A percentile compares a stretch with the other conserved stretches of the same genome.
These are phyloP conservation scores for Bidens hawaiensis DNA, from an alignment of 140 eudicot species.

Conservation along the genomic window DNA sequence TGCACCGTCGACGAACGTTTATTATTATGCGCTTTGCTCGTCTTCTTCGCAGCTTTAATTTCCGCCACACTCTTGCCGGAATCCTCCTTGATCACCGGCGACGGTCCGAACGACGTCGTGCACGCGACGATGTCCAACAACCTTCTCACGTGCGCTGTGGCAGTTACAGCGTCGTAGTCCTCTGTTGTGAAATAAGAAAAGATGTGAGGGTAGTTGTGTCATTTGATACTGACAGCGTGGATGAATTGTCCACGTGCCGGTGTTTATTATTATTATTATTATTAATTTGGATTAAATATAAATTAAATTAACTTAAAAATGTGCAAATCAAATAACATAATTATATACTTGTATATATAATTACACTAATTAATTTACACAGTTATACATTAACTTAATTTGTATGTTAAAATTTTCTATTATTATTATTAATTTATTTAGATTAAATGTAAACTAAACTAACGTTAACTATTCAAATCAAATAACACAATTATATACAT, in stretches of 20 bases:
- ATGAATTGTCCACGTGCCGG: constrained; percentile 23
- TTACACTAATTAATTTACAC: no score
- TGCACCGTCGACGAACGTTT: constrained; percentile 37
- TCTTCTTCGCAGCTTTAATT: constrained; percentile 45
- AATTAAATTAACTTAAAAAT: no score
- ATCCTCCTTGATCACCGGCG: constrained; percentile 72
- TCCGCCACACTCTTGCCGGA: constrained; percentile 49
- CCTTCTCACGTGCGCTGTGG: constrained; percentile 85
- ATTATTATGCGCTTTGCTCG: constrained; percentile 40
- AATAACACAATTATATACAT: no score
- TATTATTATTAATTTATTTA: no score
- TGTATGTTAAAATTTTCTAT: no score
- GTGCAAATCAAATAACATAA: no score
- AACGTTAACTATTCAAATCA: no score
- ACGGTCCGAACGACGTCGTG: constrained; percentile 93
- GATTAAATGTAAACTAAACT: no score
- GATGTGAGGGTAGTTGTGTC: constrained; percentile 27
- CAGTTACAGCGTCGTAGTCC: constrained; percentile 81
- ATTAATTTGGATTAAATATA: no score
- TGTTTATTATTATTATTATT: not conserved
- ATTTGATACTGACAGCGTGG: constrained; percentile 5
- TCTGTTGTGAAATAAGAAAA: constrained; percentile 41
- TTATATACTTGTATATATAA: no score
- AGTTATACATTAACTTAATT: no score
- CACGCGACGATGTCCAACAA: constrained; percentile 93